Conservation (phyloP, 192 early-diverging fungal species). For the Coemansia sp. region DNA sequence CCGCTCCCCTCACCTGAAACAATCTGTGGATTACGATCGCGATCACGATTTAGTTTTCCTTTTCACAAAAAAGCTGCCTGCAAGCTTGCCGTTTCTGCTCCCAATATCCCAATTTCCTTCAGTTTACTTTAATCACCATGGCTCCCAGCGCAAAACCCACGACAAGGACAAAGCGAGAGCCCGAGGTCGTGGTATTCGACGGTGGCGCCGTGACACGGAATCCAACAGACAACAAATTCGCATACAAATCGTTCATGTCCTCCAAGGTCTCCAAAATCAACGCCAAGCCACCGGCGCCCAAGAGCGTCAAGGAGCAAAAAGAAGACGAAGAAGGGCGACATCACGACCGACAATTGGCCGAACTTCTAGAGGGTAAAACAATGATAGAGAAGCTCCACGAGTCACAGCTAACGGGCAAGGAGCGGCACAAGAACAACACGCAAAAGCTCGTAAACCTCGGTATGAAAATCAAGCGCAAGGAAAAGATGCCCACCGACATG, state of each 20-base stretch:
- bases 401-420: slow-evolving; percentile 39
- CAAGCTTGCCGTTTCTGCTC: too few relatives aligned
- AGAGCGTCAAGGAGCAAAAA: slow-evolving; percentile 74
- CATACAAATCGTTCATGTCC: slow-evolving; percentile 46
- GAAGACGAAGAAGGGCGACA: slow-evolving; percentile 46
- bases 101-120: neutral
- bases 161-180: slow-evolving; percentile 6
- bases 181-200: slow-evolving; percentile 43
- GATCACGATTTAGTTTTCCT: neutral
- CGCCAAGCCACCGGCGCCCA: slow-evolving; percentile 72
- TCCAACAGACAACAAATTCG: slow-evolving; percentile 20
- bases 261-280: slow-evolving; percentile 69
- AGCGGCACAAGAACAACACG: slow-evolving; percentile 43
- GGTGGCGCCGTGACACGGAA: neutral
- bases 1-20: neutral
- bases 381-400: slow-evolving; percentile 49
- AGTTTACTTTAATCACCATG: neutral
- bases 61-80: too few relatives aligned
- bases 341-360: slow-evolving; percentile 35
- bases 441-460: slow-evolving; percentile 37
- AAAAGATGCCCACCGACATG: slow-evolving; percentile 34
- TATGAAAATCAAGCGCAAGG: slow-evolving; percentile 42
- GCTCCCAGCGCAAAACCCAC: neutral
- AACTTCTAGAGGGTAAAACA: slow-evolving; percentile 28
- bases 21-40: slow-evolving; percentile 4